Evolutionary conservation across 306 rosid genomes (phyloP), one percentile per base, ranked within the genome.

Genomic region (Malus orientalis): DNA sequence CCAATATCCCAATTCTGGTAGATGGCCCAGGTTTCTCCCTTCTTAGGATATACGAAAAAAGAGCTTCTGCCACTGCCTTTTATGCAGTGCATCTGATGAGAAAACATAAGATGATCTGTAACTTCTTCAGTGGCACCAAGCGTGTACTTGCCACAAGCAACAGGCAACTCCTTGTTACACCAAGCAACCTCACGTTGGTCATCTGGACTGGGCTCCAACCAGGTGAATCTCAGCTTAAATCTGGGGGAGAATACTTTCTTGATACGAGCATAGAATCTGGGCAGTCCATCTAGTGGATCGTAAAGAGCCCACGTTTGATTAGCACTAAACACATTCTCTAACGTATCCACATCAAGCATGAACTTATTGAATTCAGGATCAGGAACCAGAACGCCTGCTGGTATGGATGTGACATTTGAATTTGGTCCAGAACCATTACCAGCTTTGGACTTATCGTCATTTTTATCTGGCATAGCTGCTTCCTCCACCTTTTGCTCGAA

Each of bases 11-110:
- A 92, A 73, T 92, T 70, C 85, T 83, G 88, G 81, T 84, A 95
- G 59, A 95, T 68, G 62, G 97, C 98, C 98, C 98, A 95, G 38
- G 93, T 95, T 75, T 95, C 97, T 40, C 97, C 97, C 83, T 86
- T 88, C 74, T 80, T 77, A 27, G 98, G 97, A 86, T 90, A 88
- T 66, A 95, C 78, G 53, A 88, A 44, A 70, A 70, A 89, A 33
- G 82, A 14, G 74, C 70, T 61, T 25, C 73, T 73, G 25, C 57
- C 69, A 32, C 80, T 79, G 54, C 80, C 85, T 76, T 86, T 90
- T 60, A 69, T 72, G 75, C 82, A 76, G 69, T 79, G 81, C 76
- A 90, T 62, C 89, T 79, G 83, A 81, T 95, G 98, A 81, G 98
- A 95, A 85, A 90, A 89, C 87, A 85, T 81, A 76, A 19, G 87